Conservation (phyloP, 176 grass and related monocot genomes). For the Ananas comosus region DNA sequence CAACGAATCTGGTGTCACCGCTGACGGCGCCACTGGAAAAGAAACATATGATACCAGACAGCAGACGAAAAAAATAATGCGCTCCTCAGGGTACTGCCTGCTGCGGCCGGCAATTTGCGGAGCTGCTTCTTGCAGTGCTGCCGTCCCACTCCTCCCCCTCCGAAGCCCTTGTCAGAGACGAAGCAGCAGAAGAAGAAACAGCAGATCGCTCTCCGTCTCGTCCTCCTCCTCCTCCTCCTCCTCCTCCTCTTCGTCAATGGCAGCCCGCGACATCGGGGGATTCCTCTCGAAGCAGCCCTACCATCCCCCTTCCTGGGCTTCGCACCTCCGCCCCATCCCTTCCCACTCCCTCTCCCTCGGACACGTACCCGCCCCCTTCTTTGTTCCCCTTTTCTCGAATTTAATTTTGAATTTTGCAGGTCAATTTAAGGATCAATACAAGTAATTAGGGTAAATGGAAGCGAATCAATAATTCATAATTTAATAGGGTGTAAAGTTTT, state of each 20-base stretch:
- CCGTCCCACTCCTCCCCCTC: neutral
- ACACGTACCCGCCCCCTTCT: constrained; percentile 32
- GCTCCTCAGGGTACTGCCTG: neutral
- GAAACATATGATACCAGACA: neutral
- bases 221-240: neutral
- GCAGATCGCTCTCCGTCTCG: too few species aligned
- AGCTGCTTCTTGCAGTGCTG: neutral
- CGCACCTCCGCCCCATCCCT: constrained; percentile 59
- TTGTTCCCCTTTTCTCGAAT: neutral
- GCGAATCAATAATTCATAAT: too few species aligned
- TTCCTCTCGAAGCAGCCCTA: constrained; percentile 82
- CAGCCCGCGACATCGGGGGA: constrained; percentile 33
- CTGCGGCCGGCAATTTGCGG: neutral
- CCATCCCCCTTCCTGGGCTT: constrained; percentile 66
- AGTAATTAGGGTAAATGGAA: too few species aligned
- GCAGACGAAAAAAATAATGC: neutral
- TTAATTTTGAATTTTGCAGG: neutral
- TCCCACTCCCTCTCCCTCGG: constrained; percentile 62
- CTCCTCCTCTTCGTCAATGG: neutral
- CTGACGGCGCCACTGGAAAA: too few species aligned
- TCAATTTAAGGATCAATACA: too few species aligned
- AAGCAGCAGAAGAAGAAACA: neutral
- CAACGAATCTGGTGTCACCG: too few species aligned
- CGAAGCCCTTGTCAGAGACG: neutral
- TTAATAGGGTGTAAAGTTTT: too few species aligned